phyloP scores from a whole-genome alignment of 345 rosid species.

The Laguncularia racemosa region DNA sequence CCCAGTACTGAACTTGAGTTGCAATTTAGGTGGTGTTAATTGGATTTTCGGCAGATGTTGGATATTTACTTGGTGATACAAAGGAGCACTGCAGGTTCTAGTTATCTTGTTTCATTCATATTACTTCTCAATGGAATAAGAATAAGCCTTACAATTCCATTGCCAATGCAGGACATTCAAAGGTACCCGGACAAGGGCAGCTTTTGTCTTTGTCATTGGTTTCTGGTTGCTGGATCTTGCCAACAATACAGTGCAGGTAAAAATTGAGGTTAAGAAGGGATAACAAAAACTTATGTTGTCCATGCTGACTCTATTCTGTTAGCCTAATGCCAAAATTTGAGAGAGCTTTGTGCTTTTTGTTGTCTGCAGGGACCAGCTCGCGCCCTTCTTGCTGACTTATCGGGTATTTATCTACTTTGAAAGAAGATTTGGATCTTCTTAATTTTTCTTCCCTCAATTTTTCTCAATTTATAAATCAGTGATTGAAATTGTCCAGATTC shows the following conservation, averaged over 20 bases:
- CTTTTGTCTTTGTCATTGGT: conserved; percentile 77
- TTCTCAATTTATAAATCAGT: too few relatives aligned
- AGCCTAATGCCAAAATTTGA: background rate
- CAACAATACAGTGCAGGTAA: conserved; percentile 93
- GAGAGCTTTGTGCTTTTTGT: conserved; percentile 11
- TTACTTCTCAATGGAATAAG: conserved; percentile 6
- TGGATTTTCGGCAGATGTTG: conserved; percentile 98
- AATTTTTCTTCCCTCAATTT: too few relatives aligned
- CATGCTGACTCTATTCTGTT: background rate
- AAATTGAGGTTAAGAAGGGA: conserved; percentile 2
- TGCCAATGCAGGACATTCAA: conserved; percentile 63
- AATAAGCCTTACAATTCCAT: conserved; percentile 2
- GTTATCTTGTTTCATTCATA: conserved; percentile 13
- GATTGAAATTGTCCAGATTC: too few relatives aligned
- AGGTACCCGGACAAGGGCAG: conserved; percentile 83
- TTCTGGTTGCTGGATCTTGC: conserved; percentile 99
- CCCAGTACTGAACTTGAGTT: conserved; percentile 43
- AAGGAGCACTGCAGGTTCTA: conserved; percentile 88
- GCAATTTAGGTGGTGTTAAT: conserved; percentile 87
- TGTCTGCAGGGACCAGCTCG: conserved; percentile 91
- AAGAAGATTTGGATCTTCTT: too few relatives aligned
- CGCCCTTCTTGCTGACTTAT: conserved; percentile 88
- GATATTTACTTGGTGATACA: conserved; percentile 77
- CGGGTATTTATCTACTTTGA: conserved; percentile 34
- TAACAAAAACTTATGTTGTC: background rate